Evolutionary conservation across 2,329 filamentous ascomycete genomes (phyloP).

Genomic region (Xylaria sp.): DNA sequence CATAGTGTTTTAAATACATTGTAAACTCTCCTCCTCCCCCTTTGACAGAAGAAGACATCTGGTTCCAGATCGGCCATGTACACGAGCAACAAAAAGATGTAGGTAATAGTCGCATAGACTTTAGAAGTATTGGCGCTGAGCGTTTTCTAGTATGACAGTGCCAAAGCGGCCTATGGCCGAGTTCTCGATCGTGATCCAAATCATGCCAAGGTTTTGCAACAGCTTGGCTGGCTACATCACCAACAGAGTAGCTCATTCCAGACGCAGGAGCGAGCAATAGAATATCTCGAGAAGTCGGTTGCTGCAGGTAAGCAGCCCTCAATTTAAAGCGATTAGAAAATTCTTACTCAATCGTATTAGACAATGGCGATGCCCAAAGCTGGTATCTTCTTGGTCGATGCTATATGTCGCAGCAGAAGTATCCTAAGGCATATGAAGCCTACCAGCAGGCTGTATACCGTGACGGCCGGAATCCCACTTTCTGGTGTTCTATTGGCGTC

Average conservation of each 20-base stretch:
- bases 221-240: constrained; percentile 97
- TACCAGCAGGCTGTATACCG: constrained; percentile 99
- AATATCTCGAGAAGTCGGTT: constrained; percentile 97
- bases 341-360: constrained; percentile 60
- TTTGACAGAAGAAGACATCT: constrained; percentile 96
- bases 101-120: constrained; percentile 57
- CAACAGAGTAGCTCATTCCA: constrained; percentile 92
- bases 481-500: constrained; percentile 99
- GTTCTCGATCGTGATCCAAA: constrained; percentile 95
- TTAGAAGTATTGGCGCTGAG: constrained; percentile 45
- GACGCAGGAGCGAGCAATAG: constrained; percentile 95
- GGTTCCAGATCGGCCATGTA: constrained; percentile 99
- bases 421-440: constrained; percentile 97
- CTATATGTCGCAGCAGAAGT: constrained; percentile 99
- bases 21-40: constrained; percentile 91
- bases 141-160: constrained; percentile 81
- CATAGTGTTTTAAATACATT: constrained; percentile 97
- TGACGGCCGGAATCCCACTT: constrained; percentile 96
- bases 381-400: constrained; percentile 98
- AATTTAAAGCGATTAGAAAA: constrained; percentile 23
- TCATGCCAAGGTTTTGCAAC: constrained; percentile 97
- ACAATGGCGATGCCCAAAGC: constrained; percentile 94
- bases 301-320: constrained; percentile 75
- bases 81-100: constrained; percentile 99
- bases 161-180: constrained; percentile 90